Percentiles rank a stretch among this genome's conserved stretches.
These are phyloP conservation scores for Stephania yunnanensis DNA, from an alignment of 164 flowering plant genomes.

Conservation along the genomic window DNA sequence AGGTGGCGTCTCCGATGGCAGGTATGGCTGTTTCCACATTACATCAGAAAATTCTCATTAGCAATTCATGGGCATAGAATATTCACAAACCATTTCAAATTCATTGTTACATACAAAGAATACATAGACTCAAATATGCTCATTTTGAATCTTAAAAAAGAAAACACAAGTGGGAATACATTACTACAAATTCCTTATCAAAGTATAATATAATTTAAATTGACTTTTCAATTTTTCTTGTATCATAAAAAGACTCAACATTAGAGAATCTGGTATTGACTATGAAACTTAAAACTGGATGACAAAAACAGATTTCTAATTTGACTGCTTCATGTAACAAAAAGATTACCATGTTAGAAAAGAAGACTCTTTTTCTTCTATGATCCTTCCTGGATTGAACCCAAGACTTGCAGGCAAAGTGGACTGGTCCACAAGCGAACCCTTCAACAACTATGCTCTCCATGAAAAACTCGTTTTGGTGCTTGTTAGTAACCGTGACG, in stretches of 20 bases:
- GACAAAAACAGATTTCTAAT: background rate
- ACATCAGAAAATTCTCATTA: background rate
- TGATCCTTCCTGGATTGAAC: slow-evolving; percentile 77
- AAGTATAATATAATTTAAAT: too few relatives aligned
- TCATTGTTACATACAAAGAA: background rate
- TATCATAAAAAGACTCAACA: background rate
- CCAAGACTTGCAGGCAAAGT: slow-evolving; percentile 90
- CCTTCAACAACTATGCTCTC: slow-evolving; percentile 80
- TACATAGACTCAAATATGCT: background rate
- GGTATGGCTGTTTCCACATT: slow-evolving; percentile 60
- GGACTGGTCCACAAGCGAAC: slow-evolving; percentile 70
- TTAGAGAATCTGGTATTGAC: slow-evolving; percentile 9
- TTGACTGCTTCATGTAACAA: slow-evolving; percentile 3
- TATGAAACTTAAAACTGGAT: background rate
- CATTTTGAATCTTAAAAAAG: too few relatives aligned
- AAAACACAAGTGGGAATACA: too few relatives aligned
- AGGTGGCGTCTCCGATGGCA: slow-evolving; percentile 78
- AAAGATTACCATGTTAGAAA: slow-evolving; percentile 61
- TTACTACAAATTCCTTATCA: background rate
- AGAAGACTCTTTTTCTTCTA: slow-evolving; percentile 68
- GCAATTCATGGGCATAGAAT: too few relatives aligned
- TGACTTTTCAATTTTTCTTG: background rate
- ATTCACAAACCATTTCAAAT: background rate
- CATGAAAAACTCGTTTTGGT: slow-evolving; percentile 78
- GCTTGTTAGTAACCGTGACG: slow-evolving; percentile 65